Base-by-base conservation (phyloP, 305 asterid species). In the Rubia tinctorum region DNA sequence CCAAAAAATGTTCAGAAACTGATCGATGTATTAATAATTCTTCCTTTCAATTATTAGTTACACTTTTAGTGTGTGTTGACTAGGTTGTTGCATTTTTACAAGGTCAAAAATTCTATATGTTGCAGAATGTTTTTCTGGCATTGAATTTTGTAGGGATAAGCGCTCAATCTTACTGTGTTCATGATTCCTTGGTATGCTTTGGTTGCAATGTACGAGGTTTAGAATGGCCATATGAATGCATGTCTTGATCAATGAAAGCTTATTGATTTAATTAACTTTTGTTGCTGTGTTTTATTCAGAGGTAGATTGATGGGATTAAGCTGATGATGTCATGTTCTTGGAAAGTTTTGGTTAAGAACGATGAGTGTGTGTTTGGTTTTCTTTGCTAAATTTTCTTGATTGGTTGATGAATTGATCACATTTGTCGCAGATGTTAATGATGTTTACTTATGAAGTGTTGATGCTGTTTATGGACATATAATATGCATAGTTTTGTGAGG, bases 61-160 rank as follows among this genome's bases (percentile, higher is more conserved):
- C n/a, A n/a, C n/a, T n/a, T n/a, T n/a, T n/a, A n/a, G n/a, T n/a
- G n/a, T n/a, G n/a, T n/a, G n/a, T n/a, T n/a, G 17, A 18, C 39
- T 25, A n/a, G n/a, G n/a, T n/a, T n/a, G n/a, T 12, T 1, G 8
- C 63, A 20, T 42, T 66, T n/a, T n/a, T n/a, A n/a, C n/a, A n/a
- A n/a, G n/a, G n/a, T n/a, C n/a, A n/a, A 17, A 49, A 30, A 53
- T 44, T 22, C 70, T n/a, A 43, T 61, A 23, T 10, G 71, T 22
- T 75, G 64, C 91, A 92, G 80, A 71, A 79, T 83, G n/a, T 80
- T 43, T 91, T 88, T 79, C 98, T 97, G 59, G 97, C 95, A 18
- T 58, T 87, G 58, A 88, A 88, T 75, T 73, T 93, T 86, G 96
- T 81, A 64, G 98, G 98, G 43, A 80, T 80, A 74, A 77, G 89